A percentile compares a stretch with the other conserved stretches of the same genome.
Evolutionary conservation across 1,284 basidiomycete genomes (phyloP).

Genomic region (Athelia sp.): DNA sequence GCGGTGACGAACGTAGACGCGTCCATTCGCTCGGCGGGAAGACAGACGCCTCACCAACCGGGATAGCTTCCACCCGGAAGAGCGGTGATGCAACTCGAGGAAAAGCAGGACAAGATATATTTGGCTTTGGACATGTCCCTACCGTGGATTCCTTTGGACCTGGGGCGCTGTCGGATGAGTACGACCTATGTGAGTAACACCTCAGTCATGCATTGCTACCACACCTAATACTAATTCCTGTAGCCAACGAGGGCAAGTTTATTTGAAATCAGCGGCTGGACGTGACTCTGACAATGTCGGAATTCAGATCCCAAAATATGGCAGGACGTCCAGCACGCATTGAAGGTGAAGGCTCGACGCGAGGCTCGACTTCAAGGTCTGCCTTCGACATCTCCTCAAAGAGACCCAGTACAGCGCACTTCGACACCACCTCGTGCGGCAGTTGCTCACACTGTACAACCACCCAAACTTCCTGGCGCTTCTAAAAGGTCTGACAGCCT

Average conservation of each 20-base stretch:
- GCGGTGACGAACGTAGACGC: background rate
- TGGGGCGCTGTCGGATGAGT: conserved; percentile 55
- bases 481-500: conserved; percentile 19
- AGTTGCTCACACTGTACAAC: conserved; percentile 21
- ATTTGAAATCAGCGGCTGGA: background rate
- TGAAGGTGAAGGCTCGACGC: conserved; percentile 64
- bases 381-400: conserved; percentile 22
- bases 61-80: background rate
- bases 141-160: conserved; percentile 1
- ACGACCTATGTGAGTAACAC: conserved; percentile 58
- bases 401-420: conserved; percentile 12
- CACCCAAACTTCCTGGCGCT: conserved; percentile 23
- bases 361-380: conserved; percentile 53
- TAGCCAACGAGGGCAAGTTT: conserved; percentile 63
- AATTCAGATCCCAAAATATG: conserved; percentile 61
- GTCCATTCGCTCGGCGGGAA: background rate
- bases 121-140: background rate
- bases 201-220: conserved; percentile 6
- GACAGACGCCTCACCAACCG: background rate
- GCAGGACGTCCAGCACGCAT: conserved; percentile 69
- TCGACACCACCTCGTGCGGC: conserved; percentile 28
- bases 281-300: conserved; percentile 10
- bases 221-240: conserved; percentile 1
- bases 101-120: background rate
- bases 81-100: background rate